Evolutionary conservation across 2,329 filamentous ascomycete genomes (phyloP).

Genomic region (Chaetomiaceae sp.): DNA sequence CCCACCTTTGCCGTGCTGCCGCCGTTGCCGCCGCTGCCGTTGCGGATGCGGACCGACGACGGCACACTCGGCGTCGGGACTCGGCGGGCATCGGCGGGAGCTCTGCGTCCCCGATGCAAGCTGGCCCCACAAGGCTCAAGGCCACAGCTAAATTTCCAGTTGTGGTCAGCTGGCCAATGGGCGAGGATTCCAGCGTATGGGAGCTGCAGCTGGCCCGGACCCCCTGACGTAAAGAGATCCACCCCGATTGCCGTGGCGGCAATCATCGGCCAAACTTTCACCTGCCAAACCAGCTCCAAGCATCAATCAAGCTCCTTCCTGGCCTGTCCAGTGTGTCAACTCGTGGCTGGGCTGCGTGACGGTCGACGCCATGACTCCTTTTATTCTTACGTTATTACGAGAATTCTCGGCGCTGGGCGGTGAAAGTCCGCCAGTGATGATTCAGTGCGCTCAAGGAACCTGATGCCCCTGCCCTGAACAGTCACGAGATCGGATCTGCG

Average conservation of each 20-base stretch:
- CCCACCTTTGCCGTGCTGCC: neutral
- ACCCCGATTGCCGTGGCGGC: constrained; percentile 15
- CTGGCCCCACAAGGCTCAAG: neutral
- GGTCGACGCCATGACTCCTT: constrained; percentile 6
- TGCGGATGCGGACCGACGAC: neutral
- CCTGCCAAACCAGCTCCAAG: neutral
- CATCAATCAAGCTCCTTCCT: neutral
- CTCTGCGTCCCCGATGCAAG: neutral
- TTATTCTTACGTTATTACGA: neutral
- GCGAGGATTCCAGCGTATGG: constrained; percentile 9
- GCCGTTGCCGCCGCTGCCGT: neutral
- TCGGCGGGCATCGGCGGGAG: constrained; percentile 13
- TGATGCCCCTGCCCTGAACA: too few species aligned
- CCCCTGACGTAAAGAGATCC: constrained; percentile 18
- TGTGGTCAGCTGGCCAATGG: constrained; percentile 16
- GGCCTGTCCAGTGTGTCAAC: neutral
- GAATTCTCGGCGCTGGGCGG: neutral
- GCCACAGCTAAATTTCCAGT: neutral
- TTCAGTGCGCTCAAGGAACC: too few species aligned
- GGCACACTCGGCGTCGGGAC: neutral
- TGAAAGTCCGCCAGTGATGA: too few species aligned
- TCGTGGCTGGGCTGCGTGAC: constrained; percentile 7
- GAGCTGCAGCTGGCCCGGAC: constrained; percentile 10
- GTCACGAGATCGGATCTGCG: too few species aligned
- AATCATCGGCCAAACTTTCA: constrained; percentile 16